These are phyloP conservation scores for Ampelomyces quisqualis DNA, from an alignment of 2,329 filamentous ascomycete species.

Conservation along the genomic window DNA sequence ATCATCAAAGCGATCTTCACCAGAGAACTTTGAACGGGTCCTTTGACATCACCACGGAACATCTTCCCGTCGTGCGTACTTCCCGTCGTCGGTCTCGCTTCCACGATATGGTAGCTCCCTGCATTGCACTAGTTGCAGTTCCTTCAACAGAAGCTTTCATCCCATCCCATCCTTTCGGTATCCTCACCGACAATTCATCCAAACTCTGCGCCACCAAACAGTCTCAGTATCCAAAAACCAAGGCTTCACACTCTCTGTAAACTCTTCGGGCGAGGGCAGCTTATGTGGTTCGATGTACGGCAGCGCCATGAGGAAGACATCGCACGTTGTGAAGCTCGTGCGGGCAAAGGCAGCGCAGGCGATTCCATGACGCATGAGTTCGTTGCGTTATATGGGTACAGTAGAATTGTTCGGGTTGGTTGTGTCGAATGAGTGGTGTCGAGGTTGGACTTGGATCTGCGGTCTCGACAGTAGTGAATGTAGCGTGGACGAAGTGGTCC, in stretches of 20 bases:
- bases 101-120: not conserved
- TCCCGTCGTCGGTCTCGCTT: no score
- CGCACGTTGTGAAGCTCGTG: constrained; percentile 37
- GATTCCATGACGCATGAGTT: constrained; percentile 32
- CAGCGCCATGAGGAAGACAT: constrained; percentile 37
- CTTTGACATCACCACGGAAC: no score
- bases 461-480: constrained; percentile 2
- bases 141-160: not conserved
- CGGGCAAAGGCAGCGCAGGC: constrained; percentile 32
- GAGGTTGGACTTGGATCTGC: not conserved
- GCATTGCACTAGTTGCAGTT: no score
- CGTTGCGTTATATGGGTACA: not conserved
- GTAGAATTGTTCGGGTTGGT: not conserved
- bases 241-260: constrained; percentile 32
- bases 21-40: no score
- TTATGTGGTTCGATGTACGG: constrained; percentile 21
- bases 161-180: not conserved
- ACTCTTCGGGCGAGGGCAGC: constrained; percentile 31
- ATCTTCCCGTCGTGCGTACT: no score
- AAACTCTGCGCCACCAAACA: constrained; percentile 36
- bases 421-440: not conserved
- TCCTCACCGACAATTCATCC: constrained; percentile 58
- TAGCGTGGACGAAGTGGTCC: constrained; percentile 9
- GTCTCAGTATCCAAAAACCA: constrained; percentile 40
- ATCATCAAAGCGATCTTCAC: no score